Conservation (phyloP, 176 grass and related monocot species). For the Hsuehochloa calcarea region DNA sequence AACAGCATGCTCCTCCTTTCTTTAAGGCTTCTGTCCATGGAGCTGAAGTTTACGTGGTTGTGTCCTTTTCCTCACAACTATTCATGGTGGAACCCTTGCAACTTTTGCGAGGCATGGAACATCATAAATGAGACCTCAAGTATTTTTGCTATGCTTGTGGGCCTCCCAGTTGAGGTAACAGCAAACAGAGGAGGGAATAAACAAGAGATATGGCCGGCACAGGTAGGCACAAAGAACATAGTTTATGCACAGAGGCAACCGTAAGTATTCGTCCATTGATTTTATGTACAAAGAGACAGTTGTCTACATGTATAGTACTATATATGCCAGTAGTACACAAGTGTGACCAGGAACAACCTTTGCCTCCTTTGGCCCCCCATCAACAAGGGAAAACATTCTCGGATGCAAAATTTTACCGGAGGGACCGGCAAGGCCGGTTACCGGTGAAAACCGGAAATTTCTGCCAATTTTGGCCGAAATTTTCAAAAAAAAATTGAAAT, state of each 20-base stretch:
- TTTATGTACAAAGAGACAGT: conserved; percentile 57
- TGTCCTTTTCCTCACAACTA: conserved; percentile 53
- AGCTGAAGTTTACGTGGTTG: conserved; percentile 32
- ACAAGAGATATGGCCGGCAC: conserved; percentile 42
- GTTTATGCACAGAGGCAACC: conserved; percentile 41
- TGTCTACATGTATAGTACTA: conserved; percentile 18
- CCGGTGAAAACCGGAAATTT: too few species aligned
- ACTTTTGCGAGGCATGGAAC: conserved; percentile 53
- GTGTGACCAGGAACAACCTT: conserved; percentile 25
- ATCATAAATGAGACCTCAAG: conserved; percentile 46
- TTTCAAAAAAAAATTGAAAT: too few species aligned
- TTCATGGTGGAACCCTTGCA: conserved; percentile 58
- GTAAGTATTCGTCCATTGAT: conserved; percentile 73
- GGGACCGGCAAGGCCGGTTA: too few species aligned
- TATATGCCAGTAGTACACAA: conserved; percentile 31
- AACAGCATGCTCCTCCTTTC: conserved; percentile 28
- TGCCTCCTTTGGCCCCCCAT: background rate
- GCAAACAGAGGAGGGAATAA: conserved; percentile 54
- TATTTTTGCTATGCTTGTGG: conserved; percentile 41
- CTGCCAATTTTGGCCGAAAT: too few species aligned
- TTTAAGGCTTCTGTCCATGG: conserved; percentile 37
- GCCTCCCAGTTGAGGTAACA: conserved; percentile 49
- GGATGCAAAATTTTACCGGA: too few species aligned
- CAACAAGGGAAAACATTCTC: too few species aligned
- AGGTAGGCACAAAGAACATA: conserved; percentile 47